Percentiles rank a stretch among this genome's conserved stretches.
Evolutionary conservation across 139 green algal species (phyloP).

Genomic region (Yamagishiella unicocca): DNA sequence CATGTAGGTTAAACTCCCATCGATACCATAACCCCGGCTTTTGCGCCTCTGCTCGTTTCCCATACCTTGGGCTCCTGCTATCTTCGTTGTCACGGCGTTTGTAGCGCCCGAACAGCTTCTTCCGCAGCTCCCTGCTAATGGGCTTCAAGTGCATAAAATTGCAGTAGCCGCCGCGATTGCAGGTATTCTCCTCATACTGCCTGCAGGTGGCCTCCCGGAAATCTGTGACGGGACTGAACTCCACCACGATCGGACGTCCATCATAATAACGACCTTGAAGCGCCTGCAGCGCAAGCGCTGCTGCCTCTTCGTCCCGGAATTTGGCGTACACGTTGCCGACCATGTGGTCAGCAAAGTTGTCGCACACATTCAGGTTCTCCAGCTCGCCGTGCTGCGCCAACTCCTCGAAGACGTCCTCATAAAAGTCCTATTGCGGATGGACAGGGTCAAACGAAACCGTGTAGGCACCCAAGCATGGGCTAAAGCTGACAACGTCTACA

Average conservation of each 20-base stretch:
- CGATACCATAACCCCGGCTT: too few relatives aligned
- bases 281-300: slow-evolving; percentile 73
- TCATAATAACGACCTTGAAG: slow-evolving; percentile 87
- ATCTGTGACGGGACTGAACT: slow-evolving; percentile 98
- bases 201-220: slow-evolving; percentile 96
- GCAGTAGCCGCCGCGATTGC: slow-evolving; percentile 97
- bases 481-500: too few relatives aligned
- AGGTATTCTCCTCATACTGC: slow-evolving; percentile 99
- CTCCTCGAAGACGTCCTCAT: slow-evolving; percentile 99
- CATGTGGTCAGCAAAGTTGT: slow-evolving; percentile 99
- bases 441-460: too few relatives aligned
- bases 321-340: slow-evolving; percentile 96
- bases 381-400: slow-evolving; percentile 93
- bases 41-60: too few relatives aligned
- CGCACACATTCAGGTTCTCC: slow-evolving; percentile 97
- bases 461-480: too few relatives aligned
- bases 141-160: slow-evolving; percentile 99
- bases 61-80: neutral
- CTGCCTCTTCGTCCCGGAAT: slow-evolving; percentile 92
- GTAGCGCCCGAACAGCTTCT: slow-evolving; percentile 90
- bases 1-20: too few relatives aligned
- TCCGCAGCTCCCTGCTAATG: slow-evolving; percentile 86
- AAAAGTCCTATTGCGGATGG: slow-evolving; percentile 97
- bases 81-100: slow-evolving; percentile 38
- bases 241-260: slow-evolving; percentile 90